Conservation (phyloP, 2,329 filamentous ascomycete species). For the Trichophyton rubrum region DNA sequence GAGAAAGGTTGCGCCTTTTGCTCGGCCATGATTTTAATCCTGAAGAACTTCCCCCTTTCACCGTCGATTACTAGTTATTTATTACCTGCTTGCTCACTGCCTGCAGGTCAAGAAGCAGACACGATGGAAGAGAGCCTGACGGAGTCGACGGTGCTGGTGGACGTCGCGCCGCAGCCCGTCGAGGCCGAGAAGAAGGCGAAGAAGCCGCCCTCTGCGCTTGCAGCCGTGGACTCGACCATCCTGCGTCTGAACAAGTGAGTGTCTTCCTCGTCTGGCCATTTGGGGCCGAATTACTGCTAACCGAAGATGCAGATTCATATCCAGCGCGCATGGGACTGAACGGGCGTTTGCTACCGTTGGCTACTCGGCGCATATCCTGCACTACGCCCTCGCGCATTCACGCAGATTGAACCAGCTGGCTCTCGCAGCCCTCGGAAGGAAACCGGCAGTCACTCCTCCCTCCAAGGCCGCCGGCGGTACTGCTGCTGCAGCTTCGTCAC, state of each 20-base stretch:
- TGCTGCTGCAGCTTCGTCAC: slow-evolving; percentile 20
- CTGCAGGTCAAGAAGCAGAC: background rate
- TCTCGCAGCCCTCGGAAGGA: slow-evolving; percentile 23
- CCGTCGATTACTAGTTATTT: background rate
- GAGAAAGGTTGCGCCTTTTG: background rate
- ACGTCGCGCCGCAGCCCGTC: background rate
- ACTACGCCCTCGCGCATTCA: slow-evolving; percentile 42
- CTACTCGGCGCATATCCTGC: slow-evolving; percentile 52
- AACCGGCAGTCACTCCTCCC: slow-evolving; percentile 21
- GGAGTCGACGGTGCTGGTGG: background rate
- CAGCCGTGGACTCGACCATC: slow-evolving; percentile 1
- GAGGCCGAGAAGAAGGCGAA: background rate
- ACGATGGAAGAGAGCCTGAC: slow-evolving; percentile 1
- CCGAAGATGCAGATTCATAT: slow-evolving; percentile 45
- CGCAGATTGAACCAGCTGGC: slow-evolving; percentile 37
- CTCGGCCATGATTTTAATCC: background rate
- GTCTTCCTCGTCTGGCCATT: no score
- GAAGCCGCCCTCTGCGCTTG: background rate
- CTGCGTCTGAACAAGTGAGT: slow-evolving; percentile 2
- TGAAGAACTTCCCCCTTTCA: no score
- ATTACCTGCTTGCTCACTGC: background rate
- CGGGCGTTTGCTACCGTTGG: slow-evolving; percentile 54
- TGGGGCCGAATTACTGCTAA: background rate
- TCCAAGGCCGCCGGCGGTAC: no score
- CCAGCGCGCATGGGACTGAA: slow-evolving; percentile 58